Evolutionary conservation across 164 flowering plant genomes (phyloP).

Genomic region (Aristolochia fimbriata): DNA sequence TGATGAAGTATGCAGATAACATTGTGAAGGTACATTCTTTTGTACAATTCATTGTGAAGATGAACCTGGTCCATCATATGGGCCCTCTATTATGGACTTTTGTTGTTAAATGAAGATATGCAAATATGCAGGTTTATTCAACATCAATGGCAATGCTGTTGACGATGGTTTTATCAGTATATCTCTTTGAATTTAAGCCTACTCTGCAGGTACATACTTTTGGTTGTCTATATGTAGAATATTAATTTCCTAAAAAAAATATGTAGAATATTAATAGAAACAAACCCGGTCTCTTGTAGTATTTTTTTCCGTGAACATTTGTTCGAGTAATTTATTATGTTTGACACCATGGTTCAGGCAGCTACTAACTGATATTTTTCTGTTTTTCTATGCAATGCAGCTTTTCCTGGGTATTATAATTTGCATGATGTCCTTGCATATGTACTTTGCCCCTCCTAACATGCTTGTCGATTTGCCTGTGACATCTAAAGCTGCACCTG

Average conservation of each 20-base stretch:
- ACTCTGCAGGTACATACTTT: slow-evolving; percentile 56
- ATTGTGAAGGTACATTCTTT: slow-evolving; percentile 63
- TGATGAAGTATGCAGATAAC: slow-evolving; percentile 94
- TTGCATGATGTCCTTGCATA: slow-evolving; percentile 92
- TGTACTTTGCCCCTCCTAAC: slow-evolving; percentile 86
- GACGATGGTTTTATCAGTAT: slow-evolving; percentile 73
- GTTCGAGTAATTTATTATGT: not conserved
- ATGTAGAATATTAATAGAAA: too few species aligned
- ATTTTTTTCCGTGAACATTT: not conserved
- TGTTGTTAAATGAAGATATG: not conserved
- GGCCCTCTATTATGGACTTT: too few species aligned
- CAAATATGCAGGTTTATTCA: slow-evolving; percentile 63
- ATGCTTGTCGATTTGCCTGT: slow-evolving; percentile 59
- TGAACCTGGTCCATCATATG: too few species aligned
- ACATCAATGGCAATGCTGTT: slow-evolving; percentile 98
- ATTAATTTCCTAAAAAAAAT: too few species aligned
- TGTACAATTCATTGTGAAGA: not conserved
- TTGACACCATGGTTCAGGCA: not conserved
- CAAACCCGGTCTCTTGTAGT: not conserved
- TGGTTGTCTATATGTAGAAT: too few species aligned
- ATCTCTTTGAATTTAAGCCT: slow-evolving; percentile 73
- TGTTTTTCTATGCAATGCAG: slow-evolving; percentile 30
- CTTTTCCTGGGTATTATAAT: slow-evolving; percentile 87
- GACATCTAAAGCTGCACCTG: slow-evolving; percentile 29
- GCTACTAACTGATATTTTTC: not conserved